These are phyloP conservation scores for Dictyostelium discoideum DNA, from an alignment of 78 protist genomes.

Conservation along the genomic window dicty_2.7 NC_007091.3:3979501-3980000, in stretches of 20 bases:
- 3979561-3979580: slow-evolving; percentile 37
- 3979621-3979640: neutral
- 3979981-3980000: slow-evolving; percentile 91
- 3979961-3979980: slow-evolving; percentile 87
- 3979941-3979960: slow-evolving; percentile 91
- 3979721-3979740: slow-evolving; percentile 32
- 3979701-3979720: neutral
- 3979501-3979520: slow-evolving; percentile 49
- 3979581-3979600: slow-evolving; percentile 25
- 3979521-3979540: slow-evolving; percentile 62
- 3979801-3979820: slow-evolving; percentile 57
- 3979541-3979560: slow-evolving; percentile 35
- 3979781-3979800: slow-evolving; percentile 65
- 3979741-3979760: slow-evolving; percentile 55
- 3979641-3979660: neutral
- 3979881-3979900: slow-evolving; percentile 49
- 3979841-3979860: slow-evolving; percentile 77
- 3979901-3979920: slow-evolving; percentile 48
- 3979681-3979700: neutral
- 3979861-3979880: slow-evolving; percentile 71
- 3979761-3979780: slow-evolving; percentile 67
- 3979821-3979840: slow-evolving; percentile 63
- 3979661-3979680: neutral
- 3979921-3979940: slow-evolving; percentile 39
- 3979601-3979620: slow-evolving; percentile 14